Evolutionary conservation across 805 yeast species (phyloP), one percentile per base, ranked within the genome.

Genomic region (Hanseniaspora taiwanica): DNA sequence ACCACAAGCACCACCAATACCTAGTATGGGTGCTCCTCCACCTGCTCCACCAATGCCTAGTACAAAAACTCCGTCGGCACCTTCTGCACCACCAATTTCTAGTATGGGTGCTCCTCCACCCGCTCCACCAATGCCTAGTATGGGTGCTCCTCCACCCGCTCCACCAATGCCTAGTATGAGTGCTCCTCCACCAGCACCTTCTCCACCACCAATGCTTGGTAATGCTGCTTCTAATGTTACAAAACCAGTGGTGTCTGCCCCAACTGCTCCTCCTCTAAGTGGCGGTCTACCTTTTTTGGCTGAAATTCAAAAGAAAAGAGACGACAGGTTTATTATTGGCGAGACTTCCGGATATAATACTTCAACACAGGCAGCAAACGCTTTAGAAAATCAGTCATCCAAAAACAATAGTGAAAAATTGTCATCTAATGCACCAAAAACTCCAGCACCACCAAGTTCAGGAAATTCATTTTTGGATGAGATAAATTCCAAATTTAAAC

Each of bases 241-340:
- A 20, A 44, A 48, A 9, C 41, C 49, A 20, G 41, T 47, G 19
- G 37, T 14, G 6, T 29, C 51, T 13, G 27, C 49, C 4, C 32
- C 56, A 21, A 45, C 58, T 19, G 48, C 60, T 21, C 47, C 55
- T 12, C 42, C 53, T 10, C 44, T 52, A 14, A 43, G 52, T 21
- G 37, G 39, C n/a, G 32, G 45, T 6, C 40, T 74, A 19, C 81
- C 82, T 6, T 75, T 76, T 48, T 61, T 75, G 37, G 75, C 75
- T 1, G 72, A 74, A 43, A 75, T 76, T 37, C 72, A 74, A 44
- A 65, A 69, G 31, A 72, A 69, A 51, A 62, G 80, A 53, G 65
- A 69, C 45, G 76, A 75, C 17, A 44, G 67, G 1, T 52, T 62
- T 51, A 77, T 72, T 12, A 63, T 74, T n/a, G 74, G 66, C 40